Evolutionary conservation across 2,329 filamentous ascomycete genomes (phyloP), one percentile per base, ranked within the genome.

Genomic region (Aureobasidium vineae): DNA sequence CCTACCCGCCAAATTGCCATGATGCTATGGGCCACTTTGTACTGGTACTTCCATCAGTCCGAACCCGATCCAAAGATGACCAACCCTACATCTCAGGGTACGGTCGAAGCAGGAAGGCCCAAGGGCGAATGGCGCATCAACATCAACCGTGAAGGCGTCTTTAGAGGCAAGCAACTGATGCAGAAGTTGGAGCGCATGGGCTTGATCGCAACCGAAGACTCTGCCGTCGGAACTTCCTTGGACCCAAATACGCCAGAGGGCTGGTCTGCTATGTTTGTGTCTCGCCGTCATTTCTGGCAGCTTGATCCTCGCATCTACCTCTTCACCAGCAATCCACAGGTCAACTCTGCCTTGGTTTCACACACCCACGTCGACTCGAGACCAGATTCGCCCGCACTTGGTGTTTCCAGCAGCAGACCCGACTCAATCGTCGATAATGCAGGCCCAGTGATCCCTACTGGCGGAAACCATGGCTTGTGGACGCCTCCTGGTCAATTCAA

Each of bases 31-130:
- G 87, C 92, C 40, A 93, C 92, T 1, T 81, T 98, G 49, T 97
- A 92, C 81, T 98, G 94, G 94, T 98, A 98, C 81, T 98, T 97
- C 72, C 93, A 97, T 79, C 91, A 96, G 76, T 84, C 87, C 0
- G 84, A 89, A 71, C 94, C 94, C 0, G 81, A 84, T 26, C 82
- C 85, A 0, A 84, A 86, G 59, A 74, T 95, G 40, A 82, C 83
- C 21, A 90, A 86, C 7, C 80, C 86, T 5, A 81, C 85, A 0
- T 90, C 88, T 1, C 84, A 83, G 70, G 76, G 82, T 66, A 94
- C 92, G 0, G 89, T 79, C 0, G 80, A 85, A 21, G 76, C 79
- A 5, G 94, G 90, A 5, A 88, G 86, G 70, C 94, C 94, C 1
- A 88, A 86, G 70, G 92, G 90, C 38, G 91, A 96, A 67, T 98